Conservation (phyloP, 1,284 basidiomycete genomes). For the Coniferiporia weirii region DNA sequence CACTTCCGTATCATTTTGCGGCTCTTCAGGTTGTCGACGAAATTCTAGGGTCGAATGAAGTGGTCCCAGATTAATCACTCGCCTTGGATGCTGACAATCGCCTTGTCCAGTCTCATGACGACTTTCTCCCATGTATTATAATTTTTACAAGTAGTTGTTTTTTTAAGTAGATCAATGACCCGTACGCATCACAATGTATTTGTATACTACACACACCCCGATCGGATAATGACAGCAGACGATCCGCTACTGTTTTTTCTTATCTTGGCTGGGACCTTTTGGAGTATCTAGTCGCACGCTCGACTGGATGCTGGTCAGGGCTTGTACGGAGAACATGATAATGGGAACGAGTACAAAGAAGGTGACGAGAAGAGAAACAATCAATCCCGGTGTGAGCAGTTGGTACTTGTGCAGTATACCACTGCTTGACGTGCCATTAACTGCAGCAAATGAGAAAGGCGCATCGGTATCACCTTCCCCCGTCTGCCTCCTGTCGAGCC, state of each 20-base stretch:
- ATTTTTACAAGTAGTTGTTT: not conserved
- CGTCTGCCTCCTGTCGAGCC: conserved; percentile 36
- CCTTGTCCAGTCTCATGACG: not conserved
- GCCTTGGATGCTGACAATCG: not conserved
- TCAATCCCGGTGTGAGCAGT: conserved; percentile 75
- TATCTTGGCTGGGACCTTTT: conserved; percentile 65
- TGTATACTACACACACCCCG: not conserved
- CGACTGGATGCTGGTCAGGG: conserved; percentile 75
- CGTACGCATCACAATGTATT: not conserved
- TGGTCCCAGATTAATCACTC: conserved; percentile 48
- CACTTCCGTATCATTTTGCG: conserved; percentile 63
- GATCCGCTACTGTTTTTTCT: conserved; percentile 67
- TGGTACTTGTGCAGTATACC: conserved; percentile 72
- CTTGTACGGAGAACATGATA: conserved; percentile 58
- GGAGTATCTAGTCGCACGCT: conserved; percentile 56
- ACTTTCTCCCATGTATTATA: not conserved
- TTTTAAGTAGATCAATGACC: not conserved
- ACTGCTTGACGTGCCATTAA: conserved; percentile 36
- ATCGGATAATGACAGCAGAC: conserved; percentile 18
- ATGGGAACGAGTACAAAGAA: conserved; percentile 73
- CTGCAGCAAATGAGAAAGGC: conserved; percentile 19
- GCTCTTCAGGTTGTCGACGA: conserved; percentile 56
- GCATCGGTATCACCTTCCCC: conserved; percentile 22
- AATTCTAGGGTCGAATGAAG: conserved; percentile 27
- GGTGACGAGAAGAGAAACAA: conserved; percentile 60